Evolutionary conservation across 2,329 filamentous ascomycete species (phyloP).

Genomic region (Beauveria bassiana): DNA sequence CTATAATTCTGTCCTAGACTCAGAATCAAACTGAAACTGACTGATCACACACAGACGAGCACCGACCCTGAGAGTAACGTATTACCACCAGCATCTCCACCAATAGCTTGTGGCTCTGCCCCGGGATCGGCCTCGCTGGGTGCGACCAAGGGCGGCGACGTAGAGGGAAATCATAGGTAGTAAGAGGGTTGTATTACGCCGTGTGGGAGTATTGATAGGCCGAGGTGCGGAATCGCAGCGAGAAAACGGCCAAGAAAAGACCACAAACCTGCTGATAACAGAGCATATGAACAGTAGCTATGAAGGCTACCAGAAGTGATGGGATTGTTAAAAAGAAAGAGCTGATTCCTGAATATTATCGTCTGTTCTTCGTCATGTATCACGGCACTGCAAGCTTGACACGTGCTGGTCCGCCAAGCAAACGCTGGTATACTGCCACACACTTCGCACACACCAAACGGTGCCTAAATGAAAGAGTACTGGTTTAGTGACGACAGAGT

Average conservation of each 20-base stretch:
- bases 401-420: background rate
- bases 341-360: background rate
- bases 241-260: no score
- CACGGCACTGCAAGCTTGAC: background rate
- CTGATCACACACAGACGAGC: background rate
- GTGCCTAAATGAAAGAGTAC: no score
- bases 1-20: no score
- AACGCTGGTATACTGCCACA: background rate
- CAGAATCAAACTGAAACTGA: no score
- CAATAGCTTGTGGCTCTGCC: background rate
- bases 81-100: background rate
- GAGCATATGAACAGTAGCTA: background rate
- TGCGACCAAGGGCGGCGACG: background rate
- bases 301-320: no score
- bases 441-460: background rate
- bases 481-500: no score
- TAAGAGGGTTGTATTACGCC: background rate
- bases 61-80: background rate
- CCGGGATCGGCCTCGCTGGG: conserved; percentile 7
- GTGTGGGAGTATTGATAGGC: background rate
- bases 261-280: background rate
- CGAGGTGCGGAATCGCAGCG: background rate
- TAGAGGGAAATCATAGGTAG: background rate
- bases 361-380: background rate
- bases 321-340: background rate